Base-by-base conservation (phyloP, 2,329 filamentous ascomycete species). In the Pestalotiopsis sp. region DNA sequence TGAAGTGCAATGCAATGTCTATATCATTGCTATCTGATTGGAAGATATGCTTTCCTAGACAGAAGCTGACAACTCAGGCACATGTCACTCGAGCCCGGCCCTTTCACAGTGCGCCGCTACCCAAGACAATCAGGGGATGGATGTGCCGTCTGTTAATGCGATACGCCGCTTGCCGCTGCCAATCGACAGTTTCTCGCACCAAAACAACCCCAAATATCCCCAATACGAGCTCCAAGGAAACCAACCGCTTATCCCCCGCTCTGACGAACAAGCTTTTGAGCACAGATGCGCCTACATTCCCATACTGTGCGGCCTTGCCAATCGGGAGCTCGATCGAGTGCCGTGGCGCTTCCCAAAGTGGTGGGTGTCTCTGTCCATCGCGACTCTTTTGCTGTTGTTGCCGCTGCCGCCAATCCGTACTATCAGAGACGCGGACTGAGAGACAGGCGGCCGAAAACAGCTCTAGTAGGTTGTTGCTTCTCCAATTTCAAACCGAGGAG, bases 161-260 rank as follows among this genome's bases (percentile, higher is more conserved):
- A 31, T n/a, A 62, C 14, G 13, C 27, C 36, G 11, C 27, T 14
- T 5, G 4, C 13, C 9, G 20, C 27, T 36, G 14, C 31, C 17
- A 20, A 36, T 36, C 27, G n/a, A 12, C 59, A 23, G 31, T 20
- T 1, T 11, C 36, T 5, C 9, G 27, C 27, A 36, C 59, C n/a
- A 36, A 20, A 17, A 9, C 11, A 4, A 17, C 31, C 31, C 31
- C 14, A 12, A 17, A 17, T 11, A 14, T 5, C 25, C 31, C 31
- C 59, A 27, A 17, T 12, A 20, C 4, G 14, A n/a, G 20, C 45
- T 39, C 59, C n/a, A 62, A 36, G 31, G 17, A 62, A 39, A 17
- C 13, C 9, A 12, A n/a, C 14, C n/a, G 45, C 59, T 62, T 62
- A 62, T 38, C 59, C 59, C 59, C 59, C 59, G 59, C 59, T 62